Base-by-base conservation (phyloP, 768 basidiomycete species). In the Leccinum truebloodii region DNA sequence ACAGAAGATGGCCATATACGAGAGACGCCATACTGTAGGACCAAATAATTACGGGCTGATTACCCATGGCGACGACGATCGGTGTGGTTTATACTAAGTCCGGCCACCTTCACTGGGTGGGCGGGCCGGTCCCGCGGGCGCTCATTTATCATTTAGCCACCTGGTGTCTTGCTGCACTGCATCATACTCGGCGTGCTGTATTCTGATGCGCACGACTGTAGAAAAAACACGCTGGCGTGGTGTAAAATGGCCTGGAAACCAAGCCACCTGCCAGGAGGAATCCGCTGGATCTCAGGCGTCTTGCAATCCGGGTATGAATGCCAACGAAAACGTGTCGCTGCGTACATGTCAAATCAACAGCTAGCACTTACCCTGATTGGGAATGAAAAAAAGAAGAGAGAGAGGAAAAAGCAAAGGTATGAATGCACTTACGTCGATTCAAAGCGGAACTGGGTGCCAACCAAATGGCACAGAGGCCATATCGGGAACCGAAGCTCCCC, bases 401-500 rank as follows among this genome's bases (percentile, higher is more conserved):
- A 50, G 20, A 61, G 9, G 24, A 12, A 50, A 26, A 50, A 18
- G 49, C 7, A 39, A 44, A 34, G 18, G 53, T 48, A 55, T 10
- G 54, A 55, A 52, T 44, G 54, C 52, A 62, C 55, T 62, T 63
- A 61, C 59, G 57, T 65, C 58, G 59, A 60, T 54, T 28, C 44
- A 34, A 55, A 62, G 60, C 62, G 41, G 46, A 58, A 63, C 41
- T 57, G 49, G 51, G 39, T 44, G 2, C 55, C 49, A 55, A n/a
- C 41, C n/a, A 44, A 44, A 62, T 46, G 55, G 54, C 22, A 46
- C 26, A 57, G n/a, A 51, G 70, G 51, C 61, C 44, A 57, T 51
- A 64, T 68, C 63, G 65, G 64, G 71, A 64, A 71, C 66, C 61
- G 64, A 66, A 70, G 63, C 62, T 71, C 66, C 44, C 44, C 50